Conservation (phyloP, 768 basidiomycete genomes). For the Pleurotus ostreatus region DNA sequence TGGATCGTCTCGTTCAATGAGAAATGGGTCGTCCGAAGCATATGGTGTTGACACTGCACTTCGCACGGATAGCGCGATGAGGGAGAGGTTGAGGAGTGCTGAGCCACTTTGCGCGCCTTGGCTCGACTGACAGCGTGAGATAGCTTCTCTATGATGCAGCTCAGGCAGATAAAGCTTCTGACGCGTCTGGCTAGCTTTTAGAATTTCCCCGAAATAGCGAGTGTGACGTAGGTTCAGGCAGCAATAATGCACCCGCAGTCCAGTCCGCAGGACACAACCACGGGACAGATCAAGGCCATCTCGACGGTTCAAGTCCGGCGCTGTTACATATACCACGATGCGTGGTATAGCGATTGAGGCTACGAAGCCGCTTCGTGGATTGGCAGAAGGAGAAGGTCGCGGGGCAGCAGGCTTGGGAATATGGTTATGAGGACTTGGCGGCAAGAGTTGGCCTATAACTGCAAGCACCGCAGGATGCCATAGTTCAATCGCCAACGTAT, state of each 20-base stretch:
- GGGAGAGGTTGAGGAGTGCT: constrained; percentile 36
- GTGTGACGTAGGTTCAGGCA: constrained; percentile 38
- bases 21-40: constrained; percentile 62
- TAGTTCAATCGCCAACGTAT: constrained; percentile 60
- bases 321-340: constrained; percentile 65
- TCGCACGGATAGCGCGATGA: constrained; percentile 50
- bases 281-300: constrained; percentile 64
- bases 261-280: constrained; percentile 59
- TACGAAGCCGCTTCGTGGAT: constrained; percentile 52
- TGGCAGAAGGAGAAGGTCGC: constrained; percentile 26
- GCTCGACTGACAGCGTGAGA: constrained; percentile 34
- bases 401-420: constrained; percentile 7
- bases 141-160: constrained; percentile 44
- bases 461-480: constrained; percentile 61
- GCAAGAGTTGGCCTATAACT: constrained; percentile 47
- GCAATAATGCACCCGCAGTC: constrained; percentile 53
- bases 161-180: constrained; percentile 50
- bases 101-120: constrained; percentile 29
- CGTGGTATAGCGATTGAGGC: constrained; percentile 55
- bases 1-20: constrained; percentile 50
- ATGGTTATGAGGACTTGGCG: constrained; percentile 23
- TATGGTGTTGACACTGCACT: constrained; percentile 64
- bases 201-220: constrained; percentile 29
- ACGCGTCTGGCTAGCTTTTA: constrained; percentile 39
- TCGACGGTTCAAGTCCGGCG: constrained; percentile 76